Evolutionary conservation across 352 stramenopile genomes (phyloP).

Genomic region (Phytophthora sojae): DNA sequence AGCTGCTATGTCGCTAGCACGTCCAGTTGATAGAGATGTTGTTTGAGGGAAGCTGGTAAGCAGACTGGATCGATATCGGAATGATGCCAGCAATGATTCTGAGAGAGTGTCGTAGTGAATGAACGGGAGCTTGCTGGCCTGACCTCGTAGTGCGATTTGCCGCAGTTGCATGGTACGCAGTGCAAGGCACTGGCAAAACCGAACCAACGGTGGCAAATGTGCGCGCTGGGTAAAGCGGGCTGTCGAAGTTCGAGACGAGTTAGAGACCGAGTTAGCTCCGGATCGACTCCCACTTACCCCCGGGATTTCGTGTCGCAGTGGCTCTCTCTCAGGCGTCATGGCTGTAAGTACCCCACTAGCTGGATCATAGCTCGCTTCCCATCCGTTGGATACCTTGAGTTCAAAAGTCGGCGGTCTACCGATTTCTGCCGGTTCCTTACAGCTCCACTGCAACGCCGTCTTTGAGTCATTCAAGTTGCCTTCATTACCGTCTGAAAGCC

Average conservation of each 20-base stretch:
- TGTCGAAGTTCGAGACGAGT: slow-evolving; percentile 3
- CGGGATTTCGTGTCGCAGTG: slow-evolving; percentile 39
- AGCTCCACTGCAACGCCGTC: slow-evolving; percentile 49
- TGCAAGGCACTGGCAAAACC: slow-evolving; percentile 63
- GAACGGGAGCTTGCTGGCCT: slow-evolving; percentile 49
- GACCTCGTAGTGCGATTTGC: slow-evolving; percentile 43
- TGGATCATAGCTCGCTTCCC: slow-evolving; percentile 43
- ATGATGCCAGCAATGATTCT: slow-evolving; percentile 47
- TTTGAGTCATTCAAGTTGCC: slow-evolving; percentile 4
- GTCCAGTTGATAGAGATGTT: background rate
- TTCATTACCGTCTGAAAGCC: slow-evolving; percentile 20
- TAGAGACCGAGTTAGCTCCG: background rate
- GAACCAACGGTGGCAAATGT: slow-evolving; percentile 38
- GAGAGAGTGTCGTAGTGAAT: slow-evolving; percentile 65
- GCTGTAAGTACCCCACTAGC: slow-evolving; percentile 35
- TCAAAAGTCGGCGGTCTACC: slow-evolving; percentile 49
- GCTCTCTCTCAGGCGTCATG: slow-evolving; percentile 28
- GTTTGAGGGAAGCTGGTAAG: slow-evolving; percentile 4
- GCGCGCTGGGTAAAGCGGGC: slow-evolving; percentile 16
- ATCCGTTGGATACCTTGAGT: slow-evolving; percentile 49
- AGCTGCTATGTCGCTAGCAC: background rate
- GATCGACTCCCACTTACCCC: slow-evolving; percentile 12
- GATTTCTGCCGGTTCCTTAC: slow-evolving; percentile 54
- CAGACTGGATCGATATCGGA: slow-evolving; percentile 36
- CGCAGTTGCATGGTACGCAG: slow-evolving; percentile 63